Conservation (phyloP, 352 stramenopile genomes). For the Globisporangium middletonii region DNA sequence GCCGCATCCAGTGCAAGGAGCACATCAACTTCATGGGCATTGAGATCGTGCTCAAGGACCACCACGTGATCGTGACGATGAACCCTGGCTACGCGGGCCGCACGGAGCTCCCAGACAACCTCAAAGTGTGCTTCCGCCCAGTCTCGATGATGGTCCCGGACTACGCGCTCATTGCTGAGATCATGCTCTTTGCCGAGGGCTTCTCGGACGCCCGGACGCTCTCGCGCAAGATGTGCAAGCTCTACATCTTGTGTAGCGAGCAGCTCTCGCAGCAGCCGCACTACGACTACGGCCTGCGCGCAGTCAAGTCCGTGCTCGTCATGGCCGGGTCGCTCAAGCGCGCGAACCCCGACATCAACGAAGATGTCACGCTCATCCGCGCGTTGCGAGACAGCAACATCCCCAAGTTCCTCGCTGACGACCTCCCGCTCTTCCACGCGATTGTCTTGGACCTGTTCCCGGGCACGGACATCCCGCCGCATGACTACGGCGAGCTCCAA, state of each 20-base stretch:
- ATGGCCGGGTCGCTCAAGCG: slow-evolving; percentile 91
- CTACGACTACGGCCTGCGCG: slow-evolving; percentile 93
- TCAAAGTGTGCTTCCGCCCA: slow-evolving; percentile 94
- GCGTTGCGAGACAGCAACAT: slow-evolving; percentile 91
- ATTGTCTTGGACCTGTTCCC: slow-evolving; percentile 92
- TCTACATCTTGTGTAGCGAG: slow-evolving; percentile 91
- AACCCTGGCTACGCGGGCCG: slow-evolving; percentile 95
- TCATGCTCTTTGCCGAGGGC: slow-evolving; percentile 95
- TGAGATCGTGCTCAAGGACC: slow-evolving; percentile 93
- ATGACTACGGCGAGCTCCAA: slow-evolving; percentile 87
- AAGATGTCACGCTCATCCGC: slow-evolving; percentile 88
- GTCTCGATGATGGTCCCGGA: slow-evolving; percentile 97
- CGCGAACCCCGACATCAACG: slow-evolving; percentile 57
- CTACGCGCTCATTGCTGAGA: slow-evolving; percentile 94
- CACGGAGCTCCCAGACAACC: slow-evolving; percentile 95
- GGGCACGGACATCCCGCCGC: slow-evolving; percentile 64
- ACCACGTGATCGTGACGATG: slow-evolving; percentile 98
- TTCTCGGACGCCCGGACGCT: slow-evolving; percentile 93
- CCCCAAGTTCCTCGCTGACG: slow-evolving; percentile 92
- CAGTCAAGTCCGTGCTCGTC: slow-evolving; percentile 91
- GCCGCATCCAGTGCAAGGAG: slow-evolving; percentile 74
- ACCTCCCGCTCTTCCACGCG: slow-evolving; percentile 88
- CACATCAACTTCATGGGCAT: slow-evolving; percentile 96
- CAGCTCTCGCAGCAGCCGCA: slow-evolving; percentile 93
- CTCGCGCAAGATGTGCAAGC: slow-evolving; percentile 95